phyloP scores from a whole-genome alignment of 2,329 filamentous ascomycete genomes.

The Fusarium mexicanum region DNA sequence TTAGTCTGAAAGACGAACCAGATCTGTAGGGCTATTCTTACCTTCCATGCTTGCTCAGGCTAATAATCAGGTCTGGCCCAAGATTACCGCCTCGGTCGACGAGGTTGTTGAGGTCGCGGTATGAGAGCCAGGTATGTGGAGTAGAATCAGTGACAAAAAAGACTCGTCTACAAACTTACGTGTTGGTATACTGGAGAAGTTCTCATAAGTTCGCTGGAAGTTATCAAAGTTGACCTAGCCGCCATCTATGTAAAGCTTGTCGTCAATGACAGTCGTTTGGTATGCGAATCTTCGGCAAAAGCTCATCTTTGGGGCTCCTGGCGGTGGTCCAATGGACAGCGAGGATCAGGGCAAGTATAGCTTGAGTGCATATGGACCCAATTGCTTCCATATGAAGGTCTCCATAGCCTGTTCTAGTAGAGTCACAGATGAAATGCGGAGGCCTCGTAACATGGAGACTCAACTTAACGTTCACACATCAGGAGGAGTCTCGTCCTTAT shows the following conservation, averaged over 20 bases:
- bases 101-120: background rate
- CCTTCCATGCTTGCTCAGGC: background rate
- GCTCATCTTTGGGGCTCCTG: background rate
- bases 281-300: background rate
- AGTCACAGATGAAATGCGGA: background rate
- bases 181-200: background rate
- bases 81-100: background rate
- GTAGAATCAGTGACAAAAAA: background rate
- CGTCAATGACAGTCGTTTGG: background rate
- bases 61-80: background rate
- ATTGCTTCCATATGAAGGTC: background rate
- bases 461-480: background rate
- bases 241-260: slow-evolving; percentile 1
- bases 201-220: background rate
- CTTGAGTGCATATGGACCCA: background rate
- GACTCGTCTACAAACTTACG: fast-evolving
- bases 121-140: background rate
- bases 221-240: slow-evolving; percentile 8
- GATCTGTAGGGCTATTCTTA: fast-evolving
- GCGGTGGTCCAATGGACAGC: fast-evolving
- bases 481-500: background rate
- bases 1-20: background rate
- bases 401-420: background rate
- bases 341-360: background rate
- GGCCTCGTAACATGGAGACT: background rate